Conservation (phyloP, 768 basidiomycete species). For the Mycena epipterygia region DNA sequence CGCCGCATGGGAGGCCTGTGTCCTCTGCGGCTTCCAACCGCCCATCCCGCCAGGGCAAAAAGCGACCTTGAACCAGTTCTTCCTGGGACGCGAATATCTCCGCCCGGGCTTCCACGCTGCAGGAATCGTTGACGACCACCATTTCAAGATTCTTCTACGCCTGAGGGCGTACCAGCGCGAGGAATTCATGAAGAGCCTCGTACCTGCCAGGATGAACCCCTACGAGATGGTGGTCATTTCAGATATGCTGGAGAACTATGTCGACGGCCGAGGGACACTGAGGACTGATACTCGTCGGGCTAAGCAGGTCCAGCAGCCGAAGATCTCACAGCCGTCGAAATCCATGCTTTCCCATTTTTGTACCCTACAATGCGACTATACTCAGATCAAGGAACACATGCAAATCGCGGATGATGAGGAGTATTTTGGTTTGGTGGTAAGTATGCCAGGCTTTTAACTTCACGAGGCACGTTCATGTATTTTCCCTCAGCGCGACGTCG, state of each 20-base stretch:
- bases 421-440: conserved; percentile 11
- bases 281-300: not conserved
- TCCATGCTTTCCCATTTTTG: not conserved
- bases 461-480: not conserved
- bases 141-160: not conserved
- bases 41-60: not conserved
- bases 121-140: not conserved
- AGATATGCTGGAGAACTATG: conserved; percentile 6
- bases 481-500: not conserved
- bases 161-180: not conserved
- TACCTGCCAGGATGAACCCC: not conserved
- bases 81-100: not conserved
- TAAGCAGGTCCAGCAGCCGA: not conserved
- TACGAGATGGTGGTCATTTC: not conserved
- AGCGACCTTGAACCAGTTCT: not conserved
- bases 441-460: not conserved
- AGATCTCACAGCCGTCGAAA: not conserved
- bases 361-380: not conserved
- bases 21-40: not conserved
- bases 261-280: not conserved
- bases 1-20: not conserved
- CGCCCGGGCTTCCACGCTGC: not conserved
- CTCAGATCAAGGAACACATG: not conserved
- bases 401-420: not conserved
- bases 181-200: not conserved